Evolutionary conservation across 306 rosid species (phyloP).

Genomic region (Lagenaria siceraria): DNA sequence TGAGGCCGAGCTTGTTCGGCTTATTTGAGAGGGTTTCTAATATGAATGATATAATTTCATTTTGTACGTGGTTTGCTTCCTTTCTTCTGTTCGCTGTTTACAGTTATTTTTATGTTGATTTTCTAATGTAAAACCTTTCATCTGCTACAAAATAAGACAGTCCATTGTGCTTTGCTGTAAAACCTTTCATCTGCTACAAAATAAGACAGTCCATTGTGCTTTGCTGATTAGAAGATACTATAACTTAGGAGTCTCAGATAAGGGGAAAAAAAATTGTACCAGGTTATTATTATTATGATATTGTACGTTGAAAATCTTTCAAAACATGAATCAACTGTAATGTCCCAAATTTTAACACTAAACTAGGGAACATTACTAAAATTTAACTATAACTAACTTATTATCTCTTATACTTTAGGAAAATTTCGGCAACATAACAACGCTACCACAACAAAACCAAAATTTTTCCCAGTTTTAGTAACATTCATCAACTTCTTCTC

Average conservation of each 20-base stretch:
- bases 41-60: slow-evolving; percentile 5
- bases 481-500: too few relatives aligned
- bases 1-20: neutral
- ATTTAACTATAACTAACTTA: too few relatives aligned
- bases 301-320: too few relatives aligned
- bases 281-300: neutral
- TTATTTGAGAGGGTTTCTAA: slow-evolving; percentile 1
- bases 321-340: too few relatives aligned
- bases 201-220: neutral
- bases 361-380: too few relatives aligned
- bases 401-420: too few relatives aligned
- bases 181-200: neutral
- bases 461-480: too few relatives aligned
- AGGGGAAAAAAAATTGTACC: neutral
- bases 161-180: neutral
- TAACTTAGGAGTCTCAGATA: neutral
- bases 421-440: too few relatives aligned
- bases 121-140: neutral
- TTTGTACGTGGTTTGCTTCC: slow-evolving; percentile 5
- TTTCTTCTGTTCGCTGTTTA: neutral
- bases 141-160: neutral
- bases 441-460: too few relatives aligned
- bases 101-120: neutral
- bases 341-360: too few relatives aligned
- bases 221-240: neutral